A percentile compares a stretch with the other conserved stretches of the same genome.
Conservation (phyloP, 352 stramenopile genomes). For the Pythium aphanidermatum region DNA sequence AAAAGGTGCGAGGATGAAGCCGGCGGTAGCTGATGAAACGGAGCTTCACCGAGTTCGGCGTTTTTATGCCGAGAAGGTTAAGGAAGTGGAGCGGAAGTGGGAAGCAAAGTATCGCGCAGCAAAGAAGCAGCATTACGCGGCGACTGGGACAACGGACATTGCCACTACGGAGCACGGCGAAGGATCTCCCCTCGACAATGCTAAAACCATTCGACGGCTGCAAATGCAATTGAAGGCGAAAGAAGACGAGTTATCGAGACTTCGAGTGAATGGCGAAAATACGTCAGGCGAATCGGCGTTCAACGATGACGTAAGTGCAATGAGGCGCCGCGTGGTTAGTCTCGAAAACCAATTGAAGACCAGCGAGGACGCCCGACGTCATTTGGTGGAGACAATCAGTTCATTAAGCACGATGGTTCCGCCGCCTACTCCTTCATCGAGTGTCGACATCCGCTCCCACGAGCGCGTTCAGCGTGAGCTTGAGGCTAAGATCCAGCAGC, state of each 20-base stretch:
- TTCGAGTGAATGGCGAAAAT: background rate
- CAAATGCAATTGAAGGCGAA: constrained; percentile 14
- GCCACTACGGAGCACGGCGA: background rate
- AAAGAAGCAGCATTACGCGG: constrained; percentile 33
- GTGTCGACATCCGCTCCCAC: background rate
- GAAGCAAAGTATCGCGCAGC: constrained; percentile 53
- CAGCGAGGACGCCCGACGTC: constrained; percentile 58
- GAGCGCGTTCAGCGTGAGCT: constrained; percentile 1
- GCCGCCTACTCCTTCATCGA: background rate
- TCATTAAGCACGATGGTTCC: constrained; percentile 24
- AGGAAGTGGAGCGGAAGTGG: constrained; percentile 72
- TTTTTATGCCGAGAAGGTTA: constrained; percentile 76
- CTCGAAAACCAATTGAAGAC: constrained; percentile 52
- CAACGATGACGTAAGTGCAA: too few species aligned
- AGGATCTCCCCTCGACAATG: constrained; percentile 2
- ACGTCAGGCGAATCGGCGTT: background rate
- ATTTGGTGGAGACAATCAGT: constrained; percentile 51
- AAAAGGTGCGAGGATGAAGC: background rate
- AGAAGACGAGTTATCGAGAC: constrained; percentile 15
- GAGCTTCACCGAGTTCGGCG: constrained; percentile 46
- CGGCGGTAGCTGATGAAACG: constrained; percentile 18
- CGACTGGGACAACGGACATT: background rate
- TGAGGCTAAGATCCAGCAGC: constrained; percentile 4
- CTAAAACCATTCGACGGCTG: constrained; percentile 10
- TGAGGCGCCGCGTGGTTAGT: constrained; percentile 18